Conservation (phyloP, 306 rosid genomes). For the Fragaria ananassa region DNA sequence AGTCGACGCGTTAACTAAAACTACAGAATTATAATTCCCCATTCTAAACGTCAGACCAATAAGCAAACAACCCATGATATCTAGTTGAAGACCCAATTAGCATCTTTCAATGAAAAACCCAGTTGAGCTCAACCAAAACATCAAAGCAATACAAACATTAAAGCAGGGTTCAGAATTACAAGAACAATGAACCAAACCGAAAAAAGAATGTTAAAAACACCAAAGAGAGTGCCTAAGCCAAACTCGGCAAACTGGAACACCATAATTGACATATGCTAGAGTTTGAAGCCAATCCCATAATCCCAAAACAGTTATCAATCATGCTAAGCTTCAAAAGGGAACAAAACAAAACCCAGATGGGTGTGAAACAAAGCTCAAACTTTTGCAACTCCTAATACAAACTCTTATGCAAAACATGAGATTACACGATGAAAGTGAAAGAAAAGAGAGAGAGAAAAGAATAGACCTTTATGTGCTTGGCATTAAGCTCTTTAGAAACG, state of each 20-base stretch:
- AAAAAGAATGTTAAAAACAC: neutral
- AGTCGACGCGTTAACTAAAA: neutral
- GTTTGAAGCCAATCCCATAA: constrained; percentile 21
- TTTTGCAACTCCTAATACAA: neutral
- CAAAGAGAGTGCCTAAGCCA: neutral
- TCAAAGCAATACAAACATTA: neutral
- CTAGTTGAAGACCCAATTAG: neutral
- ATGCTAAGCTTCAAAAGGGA: neutral
- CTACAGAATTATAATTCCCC: neutral
- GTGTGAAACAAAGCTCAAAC: neutral
- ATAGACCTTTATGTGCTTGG: constrained; percentile 73
- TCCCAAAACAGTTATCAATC: neutral
- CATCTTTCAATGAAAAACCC: neutral
- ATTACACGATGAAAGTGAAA: neutral
- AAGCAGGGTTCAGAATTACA: neutral
- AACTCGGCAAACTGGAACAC: neutral
- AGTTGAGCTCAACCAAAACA: neutral
- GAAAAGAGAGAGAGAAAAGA: neutral
- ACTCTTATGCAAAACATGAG: neutral
- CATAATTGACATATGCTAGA: neutral
- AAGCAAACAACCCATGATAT: neutral
- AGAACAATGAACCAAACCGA: neutral
- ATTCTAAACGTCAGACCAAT: neutral
- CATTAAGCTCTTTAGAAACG: constrained; percentile 88
- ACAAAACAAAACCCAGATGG: neutral